Evolutionary conservation across 371 early-diverging fungal species (phyloP), one percentile per base, ranked within the genome.

Genomic region (Mucor velutinosus): DNA sequence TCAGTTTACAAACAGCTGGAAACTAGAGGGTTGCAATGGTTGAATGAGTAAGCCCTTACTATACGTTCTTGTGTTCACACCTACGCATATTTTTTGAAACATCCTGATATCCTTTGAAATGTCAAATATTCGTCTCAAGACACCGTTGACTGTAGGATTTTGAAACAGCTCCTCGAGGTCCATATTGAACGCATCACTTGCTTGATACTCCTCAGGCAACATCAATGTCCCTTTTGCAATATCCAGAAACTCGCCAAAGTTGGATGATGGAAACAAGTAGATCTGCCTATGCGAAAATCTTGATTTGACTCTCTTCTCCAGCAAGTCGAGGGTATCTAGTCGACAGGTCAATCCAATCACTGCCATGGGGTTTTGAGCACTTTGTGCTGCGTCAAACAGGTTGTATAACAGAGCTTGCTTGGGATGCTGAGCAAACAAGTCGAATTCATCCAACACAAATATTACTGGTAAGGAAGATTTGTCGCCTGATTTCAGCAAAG

Each of bases 271-370:
- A 62, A 86, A 89, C 4, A 92, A 81, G 61, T 88, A 86, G 21
- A 96, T 88, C 45, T 90, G 89, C 17, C 96, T 84, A 74, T 95
- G 95, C 10, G 96, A 96, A 77, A 96, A 97, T 33, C 98, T 85
- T 19, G 96, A 96, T 65, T 95, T 95, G 62, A 97, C 97, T 10
- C 98, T 90, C 71, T 97, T 97, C 76, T 97, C 98, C 23, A 97
- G 66, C 37, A 93, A 71, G 47, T 93, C 91, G 17, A 95, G 73
- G 6, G 91, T 89, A 74, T 97, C 93, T 74, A 95, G 72, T 2
- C 95, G 87, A 58, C 90, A 86, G 0, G 96, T 93, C 6, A 95
- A 41, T 0, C 97, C 98, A 51, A 98, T 77, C 3, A 97, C 95
- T 7, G 92, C 89, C 67, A 98, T 82, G 0, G 97, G 95, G 58